Base-by-base conservation (phyloP, 148 eudicot genomes). In the Rhododendron henanense region DNA sequence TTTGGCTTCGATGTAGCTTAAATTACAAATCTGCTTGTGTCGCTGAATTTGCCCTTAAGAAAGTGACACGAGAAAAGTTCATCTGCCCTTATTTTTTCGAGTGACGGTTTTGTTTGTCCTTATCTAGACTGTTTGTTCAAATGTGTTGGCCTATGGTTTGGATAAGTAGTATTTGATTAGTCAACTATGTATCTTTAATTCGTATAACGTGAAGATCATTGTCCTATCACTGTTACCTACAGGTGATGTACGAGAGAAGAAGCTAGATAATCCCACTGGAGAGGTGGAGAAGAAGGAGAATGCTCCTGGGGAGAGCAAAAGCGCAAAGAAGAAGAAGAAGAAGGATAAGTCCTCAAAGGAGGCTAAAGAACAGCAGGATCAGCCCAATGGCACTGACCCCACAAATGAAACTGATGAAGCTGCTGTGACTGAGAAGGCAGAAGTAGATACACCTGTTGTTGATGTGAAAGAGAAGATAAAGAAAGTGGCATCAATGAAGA, bases 311-410 rank as follows among this genome's bases (percentile, higher is more conserved):
- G 98, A 95, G 88, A 88, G 94, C 80, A 97, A 94, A 89, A 97
- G 63, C 85, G 94, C 97, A 14, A 95, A 94, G 87, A 97, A 97
- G 89, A 95, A 95, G 92, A 97, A 97, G 88, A 95, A 95, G 93
- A 94, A 95, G 87, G 95, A 93, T 74, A 96, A 94, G 83, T 84
- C 93, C 82, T 87, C 88, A 39, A 96, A 96, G 89, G 98, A 95
- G 85, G 88, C 85, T 6, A 94, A 91, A 87, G 96, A 93, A 84
- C 86, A 89, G 67, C 93, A 91, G 84, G 94, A 93, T 33, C 94
- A 91, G 79, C 83, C 92, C 80, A 92, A 91, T 71, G 89, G 85
- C 84, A 78, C 90, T 0, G 93, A 92, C 57, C 86, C 81, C 39
- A 39, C 69, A 18, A 84, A 84, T 65, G 91, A 87, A 67, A 87